phyloP scores from a whole-genome alignment of 768 basidiomycete species.

The Pleurotus tuoliensis region DNA sequence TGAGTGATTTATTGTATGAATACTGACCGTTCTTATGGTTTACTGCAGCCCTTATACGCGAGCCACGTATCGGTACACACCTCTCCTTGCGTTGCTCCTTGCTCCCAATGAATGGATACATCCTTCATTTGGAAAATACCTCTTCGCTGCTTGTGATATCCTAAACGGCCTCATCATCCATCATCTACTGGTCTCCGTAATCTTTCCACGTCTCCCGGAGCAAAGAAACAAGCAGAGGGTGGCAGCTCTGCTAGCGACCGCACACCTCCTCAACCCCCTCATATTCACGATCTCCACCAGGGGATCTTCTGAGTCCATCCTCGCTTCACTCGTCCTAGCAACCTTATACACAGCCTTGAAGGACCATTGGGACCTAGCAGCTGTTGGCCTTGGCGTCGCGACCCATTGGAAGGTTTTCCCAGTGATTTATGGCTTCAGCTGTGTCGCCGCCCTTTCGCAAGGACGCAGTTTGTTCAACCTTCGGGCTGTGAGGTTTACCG shows the following conservation, averaged over 20 bases:
- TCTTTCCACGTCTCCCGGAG: conserved; percentile 31
- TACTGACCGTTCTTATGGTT: conserved; percentile 10
- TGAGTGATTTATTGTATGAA: conserved; percentile 38
- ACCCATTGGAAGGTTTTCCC: conserved; percentile 99
- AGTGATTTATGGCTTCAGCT: conserved; percentile 81
- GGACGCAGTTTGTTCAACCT: conserved; percentile 29
- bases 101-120: conserved; percentile 79
- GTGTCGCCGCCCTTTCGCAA: conserved; percentile 51
- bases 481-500: conserved; percentile 57
- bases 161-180: conserved; percentile 74
- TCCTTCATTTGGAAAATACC: conserved; percentile 84
- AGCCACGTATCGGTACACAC: conserved; percentile 95
- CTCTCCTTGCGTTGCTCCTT: conserved; percentile 79
- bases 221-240: conserved; percentile 10
- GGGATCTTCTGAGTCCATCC: conserved; percentile 90
- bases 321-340: conserved; percentile 74
- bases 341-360: conserved; percentile 60
- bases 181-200: conserved; percentile 46
- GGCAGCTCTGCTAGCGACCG: conserved; percentile 56
- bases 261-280: conserved; percentile 91
- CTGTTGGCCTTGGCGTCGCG: conserved; percentile 72
- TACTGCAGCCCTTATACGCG: conserved; percentile 77
- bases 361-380: conserved; percentile 59
- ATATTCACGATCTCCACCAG: conserved; percentile 96
- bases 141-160: conserved; percentile 84